Percentiles rank a stretch among this genome's conserved stretches.
Conservation (phyloP, 2,329 filamentous ascomycete genomes). For the Colletotrichum noveboracense region DNA sequence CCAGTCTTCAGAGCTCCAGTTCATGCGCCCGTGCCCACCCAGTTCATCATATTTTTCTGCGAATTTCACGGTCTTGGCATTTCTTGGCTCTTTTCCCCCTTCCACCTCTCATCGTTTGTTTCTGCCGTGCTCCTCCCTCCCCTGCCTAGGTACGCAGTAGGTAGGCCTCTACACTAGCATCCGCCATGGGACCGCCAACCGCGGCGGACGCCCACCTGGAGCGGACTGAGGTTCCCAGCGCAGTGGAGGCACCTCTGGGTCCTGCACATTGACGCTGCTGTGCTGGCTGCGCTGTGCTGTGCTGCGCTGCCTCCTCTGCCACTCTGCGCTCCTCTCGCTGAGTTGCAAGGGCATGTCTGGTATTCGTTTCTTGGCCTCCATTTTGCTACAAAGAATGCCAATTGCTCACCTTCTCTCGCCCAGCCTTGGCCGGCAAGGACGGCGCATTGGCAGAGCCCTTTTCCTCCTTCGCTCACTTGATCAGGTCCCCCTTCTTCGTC, state of each 20-base stretch:
- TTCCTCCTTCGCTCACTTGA: not conserved
- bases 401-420: constrained; percentile 7
- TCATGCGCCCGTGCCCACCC: constrained; percentile 3
- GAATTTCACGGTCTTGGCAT: constrained; percentile 18
- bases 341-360: not conserved
- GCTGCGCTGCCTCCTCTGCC: not conserved
- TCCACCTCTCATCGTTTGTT: constrained; percentile 16
- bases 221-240: not conserved
- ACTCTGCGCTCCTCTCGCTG: not conserved
- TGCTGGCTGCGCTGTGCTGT: not conserved
- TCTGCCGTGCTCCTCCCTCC: not conserved
- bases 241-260: not conserved
- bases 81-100: constrained; percentile 11
- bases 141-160: not conserved
- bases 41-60: constrained; percentile 5
- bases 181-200: not conserved
- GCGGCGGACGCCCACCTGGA: not conserved
- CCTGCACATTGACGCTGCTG: not conserved
- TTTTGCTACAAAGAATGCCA: constrained; percentile 12
- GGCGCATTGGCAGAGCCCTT: constrained; percentile 13
- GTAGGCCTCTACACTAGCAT: not conserved
- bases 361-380: constrained; percentile 14
- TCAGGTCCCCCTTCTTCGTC: not conserved
- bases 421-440: constrained; percentile 21
- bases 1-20: not conserved